Evolutionary conservation across 768 basidiomycete genomes (phyloP), one percentile per base, ranked within the genome.

Genomic region (Psilocybe cubensis): DNA sequence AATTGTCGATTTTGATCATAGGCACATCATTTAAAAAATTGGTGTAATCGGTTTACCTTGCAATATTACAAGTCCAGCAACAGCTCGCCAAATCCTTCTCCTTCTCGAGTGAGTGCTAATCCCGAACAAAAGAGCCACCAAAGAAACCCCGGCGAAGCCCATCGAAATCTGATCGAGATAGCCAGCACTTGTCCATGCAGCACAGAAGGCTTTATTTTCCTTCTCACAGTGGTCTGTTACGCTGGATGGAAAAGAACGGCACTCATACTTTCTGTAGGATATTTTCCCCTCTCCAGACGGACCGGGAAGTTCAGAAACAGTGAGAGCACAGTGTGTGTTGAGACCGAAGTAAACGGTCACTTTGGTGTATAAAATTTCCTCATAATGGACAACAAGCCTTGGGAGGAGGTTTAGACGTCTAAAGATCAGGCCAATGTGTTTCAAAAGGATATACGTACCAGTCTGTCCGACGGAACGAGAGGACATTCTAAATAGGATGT

Each of bases 71-170:
- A 92, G 70, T 14, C 82, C 83, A 7, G 88, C 88, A 1, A 88
- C 86, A 1, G 83, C 86, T 66, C 81, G 84, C 91, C 91, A 92
- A 28, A 91, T 86, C 61, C 91, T 82, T 56, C 89, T 77, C 61
- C 91, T 78, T 49, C 90, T 78, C 14, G 89, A 89, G 64, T 84
- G 84, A 0, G 91, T 91, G 65, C 81, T 89, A 18, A 90, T 79
- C 3, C 91, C 90, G 56, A 92, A 77, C 40, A 86, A 65, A 46
- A 92, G 77, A 7, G 88, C 75, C 0, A 79, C 65, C 33, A 89
- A 71, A 3, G 88, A 82, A 24, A 85, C 72, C 45, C 74, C 79
- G 7, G 82, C 86, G 68, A 88, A 88, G 3, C 89, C 86, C 28
- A 85, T 77, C 42, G 82, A 82, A 9, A 91, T 69, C 66, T 88